These are phyloP conservation scores for Plasmodium gallinaceum DNA, from an alignment of 169 alveolate genomes.

Conservation along the genomic window DNA sequence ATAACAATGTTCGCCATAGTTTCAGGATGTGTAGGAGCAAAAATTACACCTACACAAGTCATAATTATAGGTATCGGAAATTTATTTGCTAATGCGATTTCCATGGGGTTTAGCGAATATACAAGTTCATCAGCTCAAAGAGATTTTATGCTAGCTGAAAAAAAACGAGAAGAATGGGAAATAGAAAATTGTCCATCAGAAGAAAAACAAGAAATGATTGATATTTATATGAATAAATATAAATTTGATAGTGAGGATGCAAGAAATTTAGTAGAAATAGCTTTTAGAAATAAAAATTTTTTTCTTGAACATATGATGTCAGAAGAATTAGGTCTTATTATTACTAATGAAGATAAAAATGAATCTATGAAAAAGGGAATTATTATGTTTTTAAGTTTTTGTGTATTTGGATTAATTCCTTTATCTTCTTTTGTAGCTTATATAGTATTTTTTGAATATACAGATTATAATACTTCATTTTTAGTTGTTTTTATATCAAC, in stretches of 20 bases:
- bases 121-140: conserved; percentile 85
- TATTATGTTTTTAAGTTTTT: conserved; percentile 90
- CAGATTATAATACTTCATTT: conserved; percentile 79
- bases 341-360: conserved; percentile 84
- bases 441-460: conserved; percentile 46
- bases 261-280: conserved; percentile 86
- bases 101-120: conserved; percentile 93
- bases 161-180: conserved; percentile 85
- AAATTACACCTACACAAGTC: conserved; percentile 89
- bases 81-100: conserved; percentile 92
- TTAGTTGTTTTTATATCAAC: conserved; percentile 85
- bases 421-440: conserved; percentile 89
- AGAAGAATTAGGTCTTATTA: conserved; percentile 91
- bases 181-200: conserved; percentile 92
- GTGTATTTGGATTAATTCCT: conserved; percentile 90
- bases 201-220: conserved; percentile 91
- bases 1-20: conserved; percentile 92
- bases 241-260: conserved; percentile 91
- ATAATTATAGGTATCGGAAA: conserved; percentile 91
- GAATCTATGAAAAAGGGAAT: conserved; percentile 86
- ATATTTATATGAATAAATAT: conserved; percentile 88
- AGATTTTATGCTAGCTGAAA: conserved; percentile 80
- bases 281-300: conserved; percentile 89
- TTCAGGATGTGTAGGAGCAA: conserved; percentile 93
- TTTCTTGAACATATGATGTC: conserved; percentile 94